Conservation (phyloP, 2,329 filamentous ascomycete species). For the Zymoseptoria crescenta region DNA sequence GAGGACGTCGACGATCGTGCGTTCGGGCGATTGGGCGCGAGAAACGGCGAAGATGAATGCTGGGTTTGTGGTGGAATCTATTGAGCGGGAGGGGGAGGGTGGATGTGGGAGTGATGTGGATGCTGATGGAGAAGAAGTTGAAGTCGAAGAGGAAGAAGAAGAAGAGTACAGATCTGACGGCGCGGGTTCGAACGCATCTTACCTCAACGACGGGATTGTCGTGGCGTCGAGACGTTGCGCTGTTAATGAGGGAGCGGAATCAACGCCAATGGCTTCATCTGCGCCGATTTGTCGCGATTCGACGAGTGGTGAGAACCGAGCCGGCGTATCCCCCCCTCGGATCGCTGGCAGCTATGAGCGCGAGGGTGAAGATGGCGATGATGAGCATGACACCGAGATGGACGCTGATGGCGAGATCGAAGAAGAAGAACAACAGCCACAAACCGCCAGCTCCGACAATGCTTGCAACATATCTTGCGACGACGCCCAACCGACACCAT, state of each 20-base stretch:
- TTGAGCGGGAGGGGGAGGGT: neutral
- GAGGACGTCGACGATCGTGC: too few species aligned
- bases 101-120: neutral
- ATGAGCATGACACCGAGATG: neutral
- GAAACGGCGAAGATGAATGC: too few species aligned
- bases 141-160: neutral
- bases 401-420: neutral
- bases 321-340: too few species aligned
- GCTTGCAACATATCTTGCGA: neutral
- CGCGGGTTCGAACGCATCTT: neutral
- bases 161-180: neutral
- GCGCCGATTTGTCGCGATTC: neutral
- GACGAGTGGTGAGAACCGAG: neutral
- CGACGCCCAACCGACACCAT: neutral
- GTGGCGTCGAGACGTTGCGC: neutral
- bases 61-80: neutral
- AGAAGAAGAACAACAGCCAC: neutral
- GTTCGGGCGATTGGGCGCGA: too few species aligned
- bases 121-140: neutral
- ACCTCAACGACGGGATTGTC: neutral
- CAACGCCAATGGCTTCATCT: neutral
- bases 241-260: neutral
- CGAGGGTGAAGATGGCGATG: neutral
- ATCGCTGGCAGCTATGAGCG: too few species aligned
- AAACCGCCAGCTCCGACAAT: neutral